These are phyloP conservation scores for Psidium guajava DNA, from an alignment of 345 rosid genomes.

Conservation along the genomic window DNA sequence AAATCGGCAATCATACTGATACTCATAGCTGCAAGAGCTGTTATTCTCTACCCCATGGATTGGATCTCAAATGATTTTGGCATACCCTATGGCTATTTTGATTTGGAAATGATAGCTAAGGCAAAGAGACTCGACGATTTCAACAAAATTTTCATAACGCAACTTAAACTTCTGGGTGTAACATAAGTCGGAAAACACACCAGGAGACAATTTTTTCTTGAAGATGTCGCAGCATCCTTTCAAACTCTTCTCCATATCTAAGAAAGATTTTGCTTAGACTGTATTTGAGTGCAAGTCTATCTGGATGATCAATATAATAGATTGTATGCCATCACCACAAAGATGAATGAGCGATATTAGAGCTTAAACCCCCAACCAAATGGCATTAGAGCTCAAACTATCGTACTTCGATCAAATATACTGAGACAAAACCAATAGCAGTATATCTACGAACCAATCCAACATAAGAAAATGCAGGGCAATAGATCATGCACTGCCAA, in stretches of 20 bases:
- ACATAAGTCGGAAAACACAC: not conserved
- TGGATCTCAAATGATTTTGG: not conserved
- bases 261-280: not conserved
- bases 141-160: not conserved
- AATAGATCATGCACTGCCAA: not conserved
- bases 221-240: not conserved
- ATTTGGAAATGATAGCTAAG: not conserved
- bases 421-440: not conserved
- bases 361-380: not conserved
- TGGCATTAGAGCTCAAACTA: not conserved
- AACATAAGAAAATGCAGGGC: not conserved
- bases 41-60: not conserved
- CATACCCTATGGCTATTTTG: not conserved
- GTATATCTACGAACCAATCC: not conserved
- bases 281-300: not conserved
- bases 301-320: not conserved
- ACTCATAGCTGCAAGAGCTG: not conserved
- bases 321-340: not conserved
- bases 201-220: not conserved
- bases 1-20: not conserved
- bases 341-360: not conserved
- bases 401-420: not conserved
- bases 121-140: not conserved
- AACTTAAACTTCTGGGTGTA: not conserved
- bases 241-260: not conserved